Conservation (phyloP, 2,329 filamentous ascomycete species). For the Phaeosphaeriaceae sp. region DNA sequence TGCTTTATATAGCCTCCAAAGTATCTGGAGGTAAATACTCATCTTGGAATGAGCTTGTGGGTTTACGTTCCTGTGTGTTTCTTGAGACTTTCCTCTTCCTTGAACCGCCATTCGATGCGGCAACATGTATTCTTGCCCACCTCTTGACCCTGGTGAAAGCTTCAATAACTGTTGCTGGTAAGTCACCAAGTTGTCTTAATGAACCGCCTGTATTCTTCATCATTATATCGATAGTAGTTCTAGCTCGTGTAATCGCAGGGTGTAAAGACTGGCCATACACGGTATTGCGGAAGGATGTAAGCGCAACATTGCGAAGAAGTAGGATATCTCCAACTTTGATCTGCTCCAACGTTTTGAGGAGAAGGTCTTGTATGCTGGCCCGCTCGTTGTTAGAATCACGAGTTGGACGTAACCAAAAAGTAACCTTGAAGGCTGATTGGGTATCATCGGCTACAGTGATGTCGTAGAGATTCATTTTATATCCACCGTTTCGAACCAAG, state of each 20-base stretch:
- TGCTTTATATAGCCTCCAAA: slow-evolving; percentile 30
- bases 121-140: slow-evolving; percentile 78
- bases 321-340: slow-evolving; percentile 78
- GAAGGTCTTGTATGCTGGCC: slow-evolving; percentile 31
- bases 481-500: slow-evolving; percentile 67
- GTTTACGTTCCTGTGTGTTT: slow-evolving; percentile 2
- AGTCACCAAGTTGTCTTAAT: slow-evolving; percentile 53
- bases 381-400: slow-evolving; percentile 18
- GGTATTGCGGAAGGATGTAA: slow-evolving; percentile 74
- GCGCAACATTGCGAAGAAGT: slow-evolving; percentile 77
- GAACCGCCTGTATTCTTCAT: slow-evolving; percentile 60
- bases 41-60: slow-evolving; percentile 12
- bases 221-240: slow-evolving; percentile 69
- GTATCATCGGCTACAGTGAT: slow-evolving; percentile 79
- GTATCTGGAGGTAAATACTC: slow-evolving; percentile 42
- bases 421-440: slow-evolving; percentile 77
- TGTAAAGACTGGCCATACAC: slow-evolving; percentile 87
- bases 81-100: slow-evolving; percentile 28
- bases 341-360: slow-evolving; percentile 50
- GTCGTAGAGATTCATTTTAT: slow-evolving; percentile 51
- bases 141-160: slow-evolving; percentile 73
- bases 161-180: slow-evolving; percentile 59
- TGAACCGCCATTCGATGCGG: slow-evolving; percentile 24
- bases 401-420: slow-evolving; percentile 74
- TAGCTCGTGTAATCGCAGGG: slow-evolving; percentile 70